Base-by-base conservation (phyloP, 2,329 filamentous ascomycete genomes). In the Sclerotinia trifoliorum region DNA sequence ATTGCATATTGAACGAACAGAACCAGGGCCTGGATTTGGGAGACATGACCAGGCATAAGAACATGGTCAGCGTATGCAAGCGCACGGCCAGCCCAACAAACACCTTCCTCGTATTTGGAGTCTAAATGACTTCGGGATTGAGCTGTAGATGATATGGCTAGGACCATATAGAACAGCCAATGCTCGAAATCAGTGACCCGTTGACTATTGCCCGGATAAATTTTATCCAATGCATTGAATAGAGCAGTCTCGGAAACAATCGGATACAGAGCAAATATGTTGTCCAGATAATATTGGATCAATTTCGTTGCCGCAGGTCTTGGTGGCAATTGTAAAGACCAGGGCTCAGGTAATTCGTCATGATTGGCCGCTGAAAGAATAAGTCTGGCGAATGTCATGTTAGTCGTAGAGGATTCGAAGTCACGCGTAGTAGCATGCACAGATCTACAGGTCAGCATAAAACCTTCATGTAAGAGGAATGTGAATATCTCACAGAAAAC, bases 351-450 rank as follows among this genome's bases (percentile, higher is more conserved):
- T 29, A 96, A 80, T 10, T 86, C 82, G 75, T 93, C 89, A 73
- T 92, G 92, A 13, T 87, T 87, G 49, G 92, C 89, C 7, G 94
- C 91, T n/a, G 92, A 92, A 39, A 97, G 81, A 32, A 97, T 90
- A 26, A 98, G 84, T 48, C 92, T 89, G 35, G 93, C 92, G 83
- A 97, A 97, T 0, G 93, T 97, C 86, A 97, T 96, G 75, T 92
- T 93, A 70, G 88, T 90, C 42, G 91, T 89, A 68, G 94, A 93
- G 11, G 93, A 90, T 78, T 96, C 93, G 76, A 97, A 97, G 78
- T 98, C 95, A 76, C 93, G 86, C 1, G 94, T 94, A 0, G 94
- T 97, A 39, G 95, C 94, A 81, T 97, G 96, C 76, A 99, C 92
- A 6, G 94, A 93, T 67, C 93, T 95, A 74, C 56, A 72, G 69